These are phyloP conservation scores for Chlamydomonas sp. DNA, from an alignment of 139 green algal genomes.

Conservation along the genomic window DNA sequence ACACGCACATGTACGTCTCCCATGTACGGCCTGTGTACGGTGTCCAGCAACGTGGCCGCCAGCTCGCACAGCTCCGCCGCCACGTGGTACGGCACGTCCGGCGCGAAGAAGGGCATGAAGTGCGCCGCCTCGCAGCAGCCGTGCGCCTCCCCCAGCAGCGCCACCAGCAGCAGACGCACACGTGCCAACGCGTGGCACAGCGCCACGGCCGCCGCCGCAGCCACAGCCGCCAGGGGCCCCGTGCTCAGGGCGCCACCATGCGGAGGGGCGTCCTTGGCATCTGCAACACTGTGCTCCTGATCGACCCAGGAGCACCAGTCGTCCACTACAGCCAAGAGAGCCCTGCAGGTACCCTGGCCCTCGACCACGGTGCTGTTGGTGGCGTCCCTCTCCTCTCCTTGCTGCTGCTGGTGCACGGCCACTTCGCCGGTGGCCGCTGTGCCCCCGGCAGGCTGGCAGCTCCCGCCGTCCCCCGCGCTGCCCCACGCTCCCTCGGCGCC, in stretches of 20 bases:
- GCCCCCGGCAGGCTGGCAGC: no score
- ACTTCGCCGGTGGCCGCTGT: no score
- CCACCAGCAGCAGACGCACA: constrained; percentile 5
- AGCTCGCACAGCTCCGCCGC: constrained; percentile 8
- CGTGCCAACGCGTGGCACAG: constrained; percentile 11
- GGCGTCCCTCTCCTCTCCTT: no score
- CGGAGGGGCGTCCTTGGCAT: background rate
- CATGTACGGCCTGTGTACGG: background rate
- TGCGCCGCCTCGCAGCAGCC: constrained; percentile 21
- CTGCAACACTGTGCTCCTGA: background rate
- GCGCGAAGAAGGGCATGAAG: constrained; percentile 29
- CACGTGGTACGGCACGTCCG: constrained; percentile 29
- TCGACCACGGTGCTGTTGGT: no score
- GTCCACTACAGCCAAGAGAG: no score
- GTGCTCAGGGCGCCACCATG: background rate
- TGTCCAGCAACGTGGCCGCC: background rate
- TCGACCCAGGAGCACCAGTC: no score
- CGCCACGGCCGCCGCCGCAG: background rate
- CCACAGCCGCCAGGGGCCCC: background rate
- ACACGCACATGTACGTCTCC: no score
- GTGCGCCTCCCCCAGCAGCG: constrained; percentile 37
- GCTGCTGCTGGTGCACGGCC: no score
- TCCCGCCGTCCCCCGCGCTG: no score
- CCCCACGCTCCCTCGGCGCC: no score
- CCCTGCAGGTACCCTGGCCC: no score